Evolutionary conservation across 169 alveolate genomes (phyloP), one percentile per base, ranked within the genome.

Genomic region (Plasmodium malariae): DNA sequence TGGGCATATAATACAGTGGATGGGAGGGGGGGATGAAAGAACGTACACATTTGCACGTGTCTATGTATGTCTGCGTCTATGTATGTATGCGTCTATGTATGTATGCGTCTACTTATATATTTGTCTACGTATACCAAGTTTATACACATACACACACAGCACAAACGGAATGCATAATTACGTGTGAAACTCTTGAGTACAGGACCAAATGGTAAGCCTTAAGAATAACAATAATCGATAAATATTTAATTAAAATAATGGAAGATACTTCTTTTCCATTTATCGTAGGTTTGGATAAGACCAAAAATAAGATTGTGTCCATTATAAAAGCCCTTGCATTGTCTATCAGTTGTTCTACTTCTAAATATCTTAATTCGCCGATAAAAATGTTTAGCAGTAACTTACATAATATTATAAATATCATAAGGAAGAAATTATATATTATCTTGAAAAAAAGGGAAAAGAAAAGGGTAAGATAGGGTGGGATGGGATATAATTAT

Each of bases 221-320:
- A 36, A 95, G 89, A n/a, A 94, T 83, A 9, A 95, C 93, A 26
- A 95, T 83, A 17, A 92, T 36, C 40, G 93, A 67, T 60, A 96
- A 73, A 80, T 76, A 95, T 86, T 94, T 94, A 37, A 94, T 69
- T 45, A 96, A 92, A 40, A 86, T 85, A 51, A 87, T 67, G 3
- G 96, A 86, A 43, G 95, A 91, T 1, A 95, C 94, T 78, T 96
- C 98, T 34, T 78, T 90, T 24, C 96, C 96, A 69, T 95, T 93
- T 55, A 94, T 68, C 6, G 96, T 88, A 21, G 98, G 98, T 32
- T 95, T 95, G 3, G 96, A 93, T 51, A 96, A 85, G 7, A 96
- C 94, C 21, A 96, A 67, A 74, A 96, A 96, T 28, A 96, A 76
- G 3, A 96, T 92, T 1, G 97, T 94, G 72, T 96, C 98, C 92